phyloP scores from a whole-genome alignment of 768 basidiomycete species.

The Pisolithus tinctorius region DNA sequence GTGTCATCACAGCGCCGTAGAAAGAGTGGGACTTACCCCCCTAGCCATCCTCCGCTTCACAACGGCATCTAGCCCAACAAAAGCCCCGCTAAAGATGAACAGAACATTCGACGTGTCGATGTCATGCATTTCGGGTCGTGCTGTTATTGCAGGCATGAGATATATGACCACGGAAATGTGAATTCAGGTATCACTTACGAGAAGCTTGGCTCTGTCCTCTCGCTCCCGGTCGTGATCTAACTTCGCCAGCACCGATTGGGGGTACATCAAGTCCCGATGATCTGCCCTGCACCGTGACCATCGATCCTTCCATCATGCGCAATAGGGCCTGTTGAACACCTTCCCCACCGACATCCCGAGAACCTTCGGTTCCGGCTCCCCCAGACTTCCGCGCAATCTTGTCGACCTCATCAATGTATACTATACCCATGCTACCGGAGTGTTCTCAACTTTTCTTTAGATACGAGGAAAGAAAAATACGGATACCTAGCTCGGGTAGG shows the following conservation, averaged over 20 bases:
- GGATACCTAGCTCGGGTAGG: slow-evolving; percentile 72
- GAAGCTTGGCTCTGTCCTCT: slow-evolving; percentile 34
- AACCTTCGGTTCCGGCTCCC: slow-evolving; percentile 55
- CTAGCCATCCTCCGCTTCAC: slow-evolving; percentile 76
- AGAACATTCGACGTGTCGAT: slow-evolving; percentile 88
- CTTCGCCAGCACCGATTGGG: slow-evolving; percentile 37
- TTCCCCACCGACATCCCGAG: slow-evolving; percentile 89
- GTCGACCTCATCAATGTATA: slow-evolving; percentile 95
- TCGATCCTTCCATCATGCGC: slow-evolving; percentile 90
- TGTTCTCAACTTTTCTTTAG: slow-evolving; percentile 1
- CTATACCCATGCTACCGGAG: slow-evolving; percentile 70
- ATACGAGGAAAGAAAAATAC: not conserved
- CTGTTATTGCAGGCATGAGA: slow-evolving; percentile 28
- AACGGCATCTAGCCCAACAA: slow-evolving; percentile 83
- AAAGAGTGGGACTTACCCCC: slow-evolving; percentile 52
- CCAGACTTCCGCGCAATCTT: slow-evolving; percentile 70
- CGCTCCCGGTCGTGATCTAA: slow-evolving; percentile 44
- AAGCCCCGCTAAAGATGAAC: slow-evolving; percentile 94
- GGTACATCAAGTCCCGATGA: slow-evolving; percentile 42
- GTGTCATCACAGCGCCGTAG: not conserved
- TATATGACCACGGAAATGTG: slow-evolving; percentile 21
- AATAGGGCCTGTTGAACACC: slow-evolving; percentile 92
- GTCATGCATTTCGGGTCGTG: slow-evolving; percentile 59
- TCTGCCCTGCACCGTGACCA: slow-evolving; percentile 76
- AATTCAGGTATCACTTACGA: slow-evolving; percentile 10